These are phyloP conservation scores for Trifolium dubium DNA, from an alignment of 306 rosid genomes.

Conservation along the genomic window DNA sequence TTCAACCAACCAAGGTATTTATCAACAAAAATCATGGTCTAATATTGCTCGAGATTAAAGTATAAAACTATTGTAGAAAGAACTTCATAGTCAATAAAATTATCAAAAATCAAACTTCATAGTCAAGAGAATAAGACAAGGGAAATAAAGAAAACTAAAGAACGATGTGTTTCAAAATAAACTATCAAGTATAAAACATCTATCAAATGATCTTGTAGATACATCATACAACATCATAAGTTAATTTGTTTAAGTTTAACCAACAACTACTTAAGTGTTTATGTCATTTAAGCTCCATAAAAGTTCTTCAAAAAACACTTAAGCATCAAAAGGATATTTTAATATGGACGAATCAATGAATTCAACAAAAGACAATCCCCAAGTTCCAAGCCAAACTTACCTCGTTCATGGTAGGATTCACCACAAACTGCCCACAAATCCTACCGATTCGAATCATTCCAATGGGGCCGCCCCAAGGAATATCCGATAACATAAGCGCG, in stretches of 20 bases:
- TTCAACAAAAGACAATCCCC: constrained; percentile 2
- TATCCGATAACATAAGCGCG: constrained; percentile 96
- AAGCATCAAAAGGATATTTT: constrained; percentile 20
- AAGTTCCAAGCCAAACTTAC: constrained; percentile 47
- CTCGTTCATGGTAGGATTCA: constrained; percentile 95
- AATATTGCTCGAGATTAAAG: constrained; percentile 2
- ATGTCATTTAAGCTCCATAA: not conserved
- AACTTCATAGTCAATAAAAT: constrained; percentile 7
- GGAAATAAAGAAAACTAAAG: constrained; percentile 3
- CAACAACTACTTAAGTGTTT: not conserved
- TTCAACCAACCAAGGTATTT: constrained; percentile 26
- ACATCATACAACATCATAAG: not conserved
- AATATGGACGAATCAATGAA: constrained; percentile 5
- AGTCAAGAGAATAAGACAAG: not conserved
- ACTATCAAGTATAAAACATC: not conserved
- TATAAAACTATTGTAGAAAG: constrained; percentile 6
- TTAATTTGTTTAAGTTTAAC: not conserved
- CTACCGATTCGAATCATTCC: constrained; percentile 93
- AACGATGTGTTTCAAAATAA: not conserved
- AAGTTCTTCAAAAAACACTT: not conserved
- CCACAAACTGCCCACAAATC: constrained; percentile 74
- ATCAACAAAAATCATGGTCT: not conserved
- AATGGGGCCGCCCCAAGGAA: constrained; percentile 98
- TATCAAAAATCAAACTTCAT: constrained; percentile 5
- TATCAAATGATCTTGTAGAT: too few relatives aligned